A percentile compares a stretch with the other conserved stretches of the same genome.
These are phyloP conservation scores for Phlebiopsis gigantea DNA, from an alignment of 768 basidiomycete genomes.

Conservation along the genomic window DNA sequence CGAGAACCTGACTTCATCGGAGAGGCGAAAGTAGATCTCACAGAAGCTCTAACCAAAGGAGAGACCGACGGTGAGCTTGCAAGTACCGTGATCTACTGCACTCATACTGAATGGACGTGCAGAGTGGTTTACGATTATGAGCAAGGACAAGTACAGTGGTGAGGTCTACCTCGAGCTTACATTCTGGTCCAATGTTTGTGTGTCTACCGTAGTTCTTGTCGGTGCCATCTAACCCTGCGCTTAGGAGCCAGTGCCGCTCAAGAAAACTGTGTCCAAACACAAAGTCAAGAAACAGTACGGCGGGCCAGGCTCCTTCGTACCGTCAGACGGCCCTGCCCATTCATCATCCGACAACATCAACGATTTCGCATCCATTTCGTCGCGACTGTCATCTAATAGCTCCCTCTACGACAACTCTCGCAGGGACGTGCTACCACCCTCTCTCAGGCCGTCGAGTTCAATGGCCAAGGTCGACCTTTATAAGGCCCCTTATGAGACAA, in stretches of 20 bases:
- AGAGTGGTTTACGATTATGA: constrained; percentile 93
- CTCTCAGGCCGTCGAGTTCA: constrained; percentile 58
- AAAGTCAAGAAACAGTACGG: constrained; percentile 57
- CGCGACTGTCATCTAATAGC: not conserved
- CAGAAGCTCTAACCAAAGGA: constrained; percentile 87
- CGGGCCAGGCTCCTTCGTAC: constrained; percentile 72
- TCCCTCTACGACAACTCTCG: constrained; percentile 26
- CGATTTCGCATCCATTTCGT: not conserved
- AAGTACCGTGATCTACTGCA: constrained; percentile 9
- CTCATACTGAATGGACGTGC: not conserved
- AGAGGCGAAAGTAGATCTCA: constrained; percentile 82
- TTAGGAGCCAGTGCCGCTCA: constrained; percentile 77
- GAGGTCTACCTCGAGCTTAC: constrained; percentile 96
- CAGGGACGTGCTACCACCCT: constrained; percentile 46
- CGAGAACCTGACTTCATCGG: constrained; percentile 96
- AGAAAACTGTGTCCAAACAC: constrained; percentile 48
- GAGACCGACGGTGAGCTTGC: constrained; percentile 84
- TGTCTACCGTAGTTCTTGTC: not conserved
- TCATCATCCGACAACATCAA: constrained; percentile 7
- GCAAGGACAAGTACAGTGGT: constrained; percentile 91
- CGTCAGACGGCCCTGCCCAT: constrained; percentile 23
- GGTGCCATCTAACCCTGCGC: not conserved
- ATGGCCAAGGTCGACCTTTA: constrained; percentile 64
- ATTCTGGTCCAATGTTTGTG: constrained; percentile 88
- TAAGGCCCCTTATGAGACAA: constrained; percentile 65